A percentile compares a stretch with the other conserved stretches of the same genome.
Evolutionary conservation across 2,329 filamentous ascomycete species (phyloP).

Genomic region (Fusarium ambrosium): DNA sequence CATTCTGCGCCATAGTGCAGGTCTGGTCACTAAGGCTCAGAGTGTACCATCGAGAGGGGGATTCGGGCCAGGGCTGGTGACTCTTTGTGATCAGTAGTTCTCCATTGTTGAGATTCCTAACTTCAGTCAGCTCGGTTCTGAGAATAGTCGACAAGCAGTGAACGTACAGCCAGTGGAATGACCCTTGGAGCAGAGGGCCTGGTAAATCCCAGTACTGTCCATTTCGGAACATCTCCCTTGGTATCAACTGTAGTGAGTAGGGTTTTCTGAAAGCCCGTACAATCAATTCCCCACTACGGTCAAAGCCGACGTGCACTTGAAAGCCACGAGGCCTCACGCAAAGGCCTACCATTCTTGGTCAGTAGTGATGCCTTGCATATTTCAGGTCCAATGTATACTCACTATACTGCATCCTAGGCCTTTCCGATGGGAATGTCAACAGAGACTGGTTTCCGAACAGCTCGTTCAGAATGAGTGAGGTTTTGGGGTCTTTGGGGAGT

Average conservation of each 20-base stretch:
- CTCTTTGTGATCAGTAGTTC: conserved; percentile 38
- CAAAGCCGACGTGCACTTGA: conserved; percentile 65
- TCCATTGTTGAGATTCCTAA: conserved; percentile 35
- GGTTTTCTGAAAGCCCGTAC: conserved; percentile 29
- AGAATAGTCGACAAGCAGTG: conserved; percentile 39
- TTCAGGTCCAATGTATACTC: background rate
- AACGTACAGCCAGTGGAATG: conserved; percentile 68
- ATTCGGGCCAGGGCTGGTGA: conserved; percentile 35
- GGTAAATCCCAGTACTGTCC: conserved; percentile 61
- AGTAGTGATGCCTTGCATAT: background rate
- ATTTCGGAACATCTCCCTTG: conserved; percentile 30
- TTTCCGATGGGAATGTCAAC: conserved; percentile 63
- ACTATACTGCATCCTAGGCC: conserved; percentile 67
- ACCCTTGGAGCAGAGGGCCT: conserved; percentile 60
- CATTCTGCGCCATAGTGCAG: conserved; percentile 20
- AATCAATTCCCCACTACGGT: conserved; percentile 46
- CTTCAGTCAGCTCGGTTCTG: background rate
- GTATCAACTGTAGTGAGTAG: conserved; percentile 42
- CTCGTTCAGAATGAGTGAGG: conserved; percentile 55
- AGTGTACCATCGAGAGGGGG: conserved; percentile 18
- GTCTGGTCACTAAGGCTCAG: conserved; percentile 24
- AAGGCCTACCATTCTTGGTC: conserved; percentile 11
- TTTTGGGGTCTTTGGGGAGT: conserved; percentile 65
- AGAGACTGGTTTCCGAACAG: conserved; percentile 69
- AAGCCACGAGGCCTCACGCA: conserved; percentile 48